These are phyloP conservation scores for Leucosporidium creatinivorum DNA, from an alignment of 768 basidiomycete genomes.

Conservation along the genomic window DNA sequence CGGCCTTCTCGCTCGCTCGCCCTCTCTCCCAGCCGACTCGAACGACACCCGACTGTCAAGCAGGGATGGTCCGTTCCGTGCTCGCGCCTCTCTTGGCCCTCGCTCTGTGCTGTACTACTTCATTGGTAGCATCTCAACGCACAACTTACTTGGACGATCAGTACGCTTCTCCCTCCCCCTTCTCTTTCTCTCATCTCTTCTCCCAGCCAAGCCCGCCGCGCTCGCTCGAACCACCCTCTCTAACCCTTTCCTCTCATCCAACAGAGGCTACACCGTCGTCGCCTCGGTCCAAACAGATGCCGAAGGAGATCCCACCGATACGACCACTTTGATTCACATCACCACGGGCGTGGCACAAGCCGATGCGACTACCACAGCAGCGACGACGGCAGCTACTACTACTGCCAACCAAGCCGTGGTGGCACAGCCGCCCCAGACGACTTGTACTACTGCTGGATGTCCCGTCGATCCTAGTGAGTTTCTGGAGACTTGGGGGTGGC, in stretches of 20 bases:
- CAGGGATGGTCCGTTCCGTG: too few relatives aligned
- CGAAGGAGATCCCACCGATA: conserved; percentile 9
- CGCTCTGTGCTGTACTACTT: too few relatives aligned
- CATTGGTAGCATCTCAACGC: too few relatives aligned
- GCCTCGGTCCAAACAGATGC: conserved; percentile 18
- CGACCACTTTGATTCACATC: conserved; percentile 4
- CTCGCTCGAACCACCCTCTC: background rate
- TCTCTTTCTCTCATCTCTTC: background rate
- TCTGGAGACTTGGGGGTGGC: background rate
- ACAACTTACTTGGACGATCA: background rate
- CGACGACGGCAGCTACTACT: background rate
- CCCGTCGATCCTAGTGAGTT: conserved; percentile 15
- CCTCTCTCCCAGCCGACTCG: too few relatives aligned
- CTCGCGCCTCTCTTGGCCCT: too few relatives aligned
- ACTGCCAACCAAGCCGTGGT: conserved; percentile 11
- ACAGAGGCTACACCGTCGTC: conserved; percentile 18
- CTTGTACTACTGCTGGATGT: conserved; percentile 23
- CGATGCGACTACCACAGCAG: background rate
- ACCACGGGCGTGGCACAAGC: conserved; percentile 7
- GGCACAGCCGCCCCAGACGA: background rate
- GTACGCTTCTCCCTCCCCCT: background rate
- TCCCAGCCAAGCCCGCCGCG: background rate
- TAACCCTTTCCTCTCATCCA: background rate
- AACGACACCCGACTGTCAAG: too few relatives aligned
- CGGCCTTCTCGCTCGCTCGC: too few relatives aligned